phyloP scores from a whole-genome alignment of 768 basidiomycete species.

The Gautieria morchelliformis region DNA sequence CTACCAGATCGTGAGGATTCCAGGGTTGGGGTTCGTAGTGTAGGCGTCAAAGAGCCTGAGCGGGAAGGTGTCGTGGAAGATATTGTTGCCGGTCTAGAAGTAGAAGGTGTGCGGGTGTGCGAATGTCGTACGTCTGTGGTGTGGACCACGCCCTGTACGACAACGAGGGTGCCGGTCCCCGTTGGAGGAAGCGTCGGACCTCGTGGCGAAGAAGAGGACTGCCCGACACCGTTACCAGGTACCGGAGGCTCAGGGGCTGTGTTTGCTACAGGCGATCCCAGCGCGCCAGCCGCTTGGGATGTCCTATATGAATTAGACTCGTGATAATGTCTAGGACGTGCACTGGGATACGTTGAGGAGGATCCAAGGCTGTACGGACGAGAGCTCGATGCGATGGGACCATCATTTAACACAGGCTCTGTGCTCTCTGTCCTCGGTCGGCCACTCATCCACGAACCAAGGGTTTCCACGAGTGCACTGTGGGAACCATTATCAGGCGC shows the following conservation, averaged over 20 bases:
- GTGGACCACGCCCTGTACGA: conserved; percentile 77
- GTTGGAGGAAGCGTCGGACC: conserved; percentile 53
- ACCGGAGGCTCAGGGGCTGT: background rate
- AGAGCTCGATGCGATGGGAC: background rate
- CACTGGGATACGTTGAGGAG: background rate
- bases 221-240: conserved; percentile 14
- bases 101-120: conserved; percentile 9
- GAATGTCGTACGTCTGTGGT: conserved; percentile 54
- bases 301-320: background rate
- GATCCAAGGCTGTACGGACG: background rate
- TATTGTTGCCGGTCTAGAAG: conserved; percentile 10
- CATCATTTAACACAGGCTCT: background rate
- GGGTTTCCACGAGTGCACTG: background rate
- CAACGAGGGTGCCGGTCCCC: conserved; percentile 54
- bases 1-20: conserved; percentile 21
- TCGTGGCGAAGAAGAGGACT: conserved; percentile 12
- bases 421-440: background rate
- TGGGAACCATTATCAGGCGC: background rate
- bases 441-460: conserved; percentile 7
- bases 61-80: conserved; percentile 9
- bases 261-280: conserved; percentile 4
- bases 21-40: conserved; percentile 6
- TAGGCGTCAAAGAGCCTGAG: conserved; percentile 9
- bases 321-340: background rate
- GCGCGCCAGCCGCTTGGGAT: conserved; percentile 10